These are phyloP conservation scores for Suillus sp. DNA, from an alignment of 768 basidiomycete species.

Conservation along the genomic window DNA sequence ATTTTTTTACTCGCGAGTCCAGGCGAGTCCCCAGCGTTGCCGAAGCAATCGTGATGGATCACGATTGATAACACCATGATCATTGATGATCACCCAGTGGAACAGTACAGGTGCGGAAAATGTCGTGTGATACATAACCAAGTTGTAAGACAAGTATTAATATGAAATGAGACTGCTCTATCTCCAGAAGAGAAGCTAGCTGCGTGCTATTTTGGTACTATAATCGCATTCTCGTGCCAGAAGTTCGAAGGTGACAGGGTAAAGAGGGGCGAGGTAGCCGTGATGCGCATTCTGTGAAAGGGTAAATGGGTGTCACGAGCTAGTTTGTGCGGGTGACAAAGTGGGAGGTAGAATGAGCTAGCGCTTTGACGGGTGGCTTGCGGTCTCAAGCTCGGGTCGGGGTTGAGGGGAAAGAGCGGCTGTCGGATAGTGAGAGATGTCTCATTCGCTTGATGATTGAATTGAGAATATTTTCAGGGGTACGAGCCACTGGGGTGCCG, in stretches of 20 bases:
- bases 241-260: background rate
- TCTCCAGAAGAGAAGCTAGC: background rate
- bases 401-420: conserved; percentile 3
- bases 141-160: background rate
- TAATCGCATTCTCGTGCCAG: background rate
- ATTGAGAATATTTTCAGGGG: conserved; percentile 1
- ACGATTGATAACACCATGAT: background rate
- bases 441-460: conserved; percentile 7
- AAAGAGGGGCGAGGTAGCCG: background rate
- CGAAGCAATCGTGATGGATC: background rate
- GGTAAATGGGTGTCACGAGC: background rate
- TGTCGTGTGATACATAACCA: background rate
- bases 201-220: background rate
- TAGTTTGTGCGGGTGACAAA: background rate
- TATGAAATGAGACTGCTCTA: background rate
- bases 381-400: background rate
- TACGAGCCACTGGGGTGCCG: background rate
- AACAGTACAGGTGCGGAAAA: background rate
- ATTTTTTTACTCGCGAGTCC: background rate
- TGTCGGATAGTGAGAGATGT: background rate
- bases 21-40: background rate
- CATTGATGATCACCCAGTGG: background rate
- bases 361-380: background rate
- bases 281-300: conserved; percentile 1
- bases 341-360: background rate